Percentiles rank a stretch among this genome's conserved stretches.
Evolutionary conservation across 2,329 filamentous ascomycete genomes (phyloP).

Genomic region (Erysiphe pulchra): DNA sequence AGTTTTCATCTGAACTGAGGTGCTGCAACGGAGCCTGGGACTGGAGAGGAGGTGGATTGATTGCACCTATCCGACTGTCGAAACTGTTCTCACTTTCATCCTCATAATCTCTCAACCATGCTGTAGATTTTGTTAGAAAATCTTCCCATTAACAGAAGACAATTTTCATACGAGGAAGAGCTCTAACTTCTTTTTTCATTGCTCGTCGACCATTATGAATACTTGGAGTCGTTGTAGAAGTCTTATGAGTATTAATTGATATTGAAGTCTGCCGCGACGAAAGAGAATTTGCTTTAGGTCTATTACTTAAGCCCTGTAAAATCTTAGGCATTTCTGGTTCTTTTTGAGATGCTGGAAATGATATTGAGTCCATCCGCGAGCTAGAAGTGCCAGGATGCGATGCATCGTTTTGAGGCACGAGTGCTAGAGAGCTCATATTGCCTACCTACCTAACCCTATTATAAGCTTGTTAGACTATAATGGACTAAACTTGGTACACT

Average conservation of each 20-base stretch:
- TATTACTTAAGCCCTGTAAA: constrained; percentile 3
- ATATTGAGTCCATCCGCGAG: constrained; percentile 5
- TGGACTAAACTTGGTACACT: too few species aligned
- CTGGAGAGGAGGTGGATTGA: constrained; percentile 6
- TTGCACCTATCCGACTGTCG: constrained; percentile 5
- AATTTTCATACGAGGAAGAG: constrained; percentile 10
- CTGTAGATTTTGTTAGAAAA: constrained; percentile 6
- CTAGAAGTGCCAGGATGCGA: too few species aligned
- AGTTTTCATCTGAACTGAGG: constrained; percentile 4
- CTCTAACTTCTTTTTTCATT: constrained; percentile 9
- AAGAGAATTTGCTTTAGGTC: constrained; percentile 7
- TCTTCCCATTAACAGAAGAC: neutral
- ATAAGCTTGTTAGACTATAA: too few species aligned
- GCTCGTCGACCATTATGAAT: constrained; percentile 4
- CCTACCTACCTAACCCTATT: too few species aligned
- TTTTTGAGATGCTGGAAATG: constrained; percentile 5
- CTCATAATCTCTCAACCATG: constrained; percentile 13
- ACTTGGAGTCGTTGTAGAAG: too few species aligned
- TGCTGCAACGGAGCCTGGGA: constrained; percentile 11
- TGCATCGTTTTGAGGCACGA: too few species aligned
- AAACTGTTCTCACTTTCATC: constrained; percentile 6
- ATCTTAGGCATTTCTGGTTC: constrained; percentile 3
- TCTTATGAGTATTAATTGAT: constrained; percentile 6
- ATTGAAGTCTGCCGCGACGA: constrained; percentile 9
- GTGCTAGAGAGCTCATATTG: too few species aligned